Evolutionary conservation across 148 eudicot genomes (phyloP).

Genomic region (Fagopyrum esculentum): DNA sequence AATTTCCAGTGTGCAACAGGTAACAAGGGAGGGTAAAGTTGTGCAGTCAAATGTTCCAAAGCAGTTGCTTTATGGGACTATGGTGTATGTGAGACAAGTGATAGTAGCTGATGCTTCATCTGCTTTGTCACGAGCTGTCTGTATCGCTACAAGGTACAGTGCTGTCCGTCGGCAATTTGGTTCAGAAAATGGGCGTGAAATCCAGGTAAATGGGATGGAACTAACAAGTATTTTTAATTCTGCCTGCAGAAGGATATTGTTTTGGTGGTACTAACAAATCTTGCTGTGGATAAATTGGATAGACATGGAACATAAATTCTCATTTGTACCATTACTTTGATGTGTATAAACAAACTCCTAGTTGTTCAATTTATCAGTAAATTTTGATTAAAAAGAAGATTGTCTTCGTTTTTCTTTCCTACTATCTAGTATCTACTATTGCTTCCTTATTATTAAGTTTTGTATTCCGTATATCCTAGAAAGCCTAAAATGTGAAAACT

Average conservation of each 20-base stretch:
- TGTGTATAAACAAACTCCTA: neutral
- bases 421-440: neutral
- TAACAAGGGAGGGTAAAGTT: slow-evolving; percentile 84
- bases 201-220: slow-evolving; percentile 51
- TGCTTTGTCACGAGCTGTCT: slow-evolving; percentile 83
- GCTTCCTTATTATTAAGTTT: neutral
- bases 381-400: neutral
- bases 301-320: neutral
- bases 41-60: slow-evolving; percentile 76
- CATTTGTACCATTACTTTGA: neutral
- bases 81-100: slow-evolving; percentile 80
- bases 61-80: slow-evolving; percentile 86
- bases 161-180: slow-evolving; percentile 96
- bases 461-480: neutral
- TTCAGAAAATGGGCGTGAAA: slow-evolving; percentile 78
- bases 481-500: too few species aligned
- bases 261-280: neutral
- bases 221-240: neutral
- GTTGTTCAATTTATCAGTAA: neutral
- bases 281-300: neutral
- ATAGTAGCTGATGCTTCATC: slow-evolving; percentile 85
- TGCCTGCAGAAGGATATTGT: neutral
- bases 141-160: slow-evolving; percentile 95
- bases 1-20: slow-evolving; percentile 66
- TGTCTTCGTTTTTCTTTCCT: neutral